These are phyloP conservation scores for Kandelia obovata DNA, from an alignment of 345 rosid species.

Conservation along the genomic window DNA sequence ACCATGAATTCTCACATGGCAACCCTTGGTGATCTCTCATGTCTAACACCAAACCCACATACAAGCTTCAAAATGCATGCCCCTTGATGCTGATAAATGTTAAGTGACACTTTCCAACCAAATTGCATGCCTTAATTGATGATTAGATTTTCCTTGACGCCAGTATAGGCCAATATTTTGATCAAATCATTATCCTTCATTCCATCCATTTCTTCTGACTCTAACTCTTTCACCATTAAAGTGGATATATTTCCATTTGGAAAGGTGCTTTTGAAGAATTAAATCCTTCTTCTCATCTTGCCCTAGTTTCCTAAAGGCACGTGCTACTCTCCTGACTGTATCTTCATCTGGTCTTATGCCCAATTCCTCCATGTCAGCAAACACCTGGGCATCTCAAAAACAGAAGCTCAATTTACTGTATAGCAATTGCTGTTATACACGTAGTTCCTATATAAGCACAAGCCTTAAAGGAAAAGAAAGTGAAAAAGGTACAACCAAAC, in stretches of 20 bases:
- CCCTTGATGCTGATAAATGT: not conserved
- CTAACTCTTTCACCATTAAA: slow-evolving; percentile 77
- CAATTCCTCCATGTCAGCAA: slow-evolving; percentile 93
- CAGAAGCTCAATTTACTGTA: not conserved
- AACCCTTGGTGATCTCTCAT: no score
- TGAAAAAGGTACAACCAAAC: not conserved
- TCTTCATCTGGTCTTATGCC: slow-evolving; percentile 79
- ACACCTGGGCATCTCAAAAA: slow-evolving; percentile 44
- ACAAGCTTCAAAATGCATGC: not conserved
- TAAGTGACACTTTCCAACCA: not conserved
- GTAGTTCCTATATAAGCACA: not conserved
- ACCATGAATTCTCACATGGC: no score
- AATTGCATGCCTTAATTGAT: not conserved
- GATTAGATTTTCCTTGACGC: not conserved
- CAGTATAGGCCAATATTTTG: not conserved
- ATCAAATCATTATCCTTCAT: slow-evolving; percentile 23
- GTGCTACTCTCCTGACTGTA: slow-evolving; percentile 55
- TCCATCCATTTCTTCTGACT: slow-evolving; percentile 51
- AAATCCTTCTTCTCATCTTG: slow-evolving; percentile 55
- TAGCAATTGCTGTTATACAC: not conserved
- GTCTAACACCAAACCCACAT: not conserved
- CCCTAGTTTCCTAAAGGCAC: slow-evolving; percentile 54
- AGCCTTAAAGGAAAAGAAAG: not conserved
- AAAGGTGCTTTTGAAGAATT: slow-evolving; percentile 53
- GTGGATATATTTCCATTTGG: slow-evolving; percentile 69